Evolutionary conservation across 495 filamentous ascomycete genomes (phyloP).

Genomic region (Apodospora peruviana): DNA sequence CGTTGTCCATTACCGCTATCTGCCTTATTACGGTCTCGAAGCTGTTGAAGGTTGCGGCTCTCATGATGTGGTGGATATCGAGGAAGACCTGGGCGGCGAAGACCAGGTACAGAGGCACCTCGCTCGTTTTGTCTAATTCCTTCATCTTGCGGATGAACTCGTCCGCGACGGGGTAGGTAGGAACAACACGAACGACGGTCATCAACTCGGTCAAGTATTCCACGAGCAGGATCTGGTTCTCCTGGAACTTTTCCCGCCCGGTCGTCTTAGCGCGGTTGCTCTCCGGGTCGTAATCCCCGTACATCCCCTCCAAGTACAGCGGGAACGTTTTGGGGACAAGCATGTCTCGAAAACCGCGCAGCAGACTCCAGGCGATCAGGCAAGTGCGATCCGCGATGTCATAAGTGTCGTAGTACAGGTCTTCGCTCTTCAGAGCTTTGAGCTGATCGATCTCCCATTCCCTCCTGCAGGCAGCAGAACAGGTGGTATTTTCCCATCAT

Average conservation of each 20-base stretch:
- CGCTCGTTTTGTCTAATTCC: conserved; percentile 14
- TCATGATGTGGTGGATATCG: conserved; percentile 31
- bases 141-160: conserved; percentile 32
- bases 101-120: conserved; percentile 25
- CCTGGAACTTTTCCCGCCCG: conserved; percentile 21
- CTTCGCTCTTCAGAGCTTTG: not conserved
- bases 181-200: conserved; percentile 7
- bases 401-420: conserved; percentile 26
- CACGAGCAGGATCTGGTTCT: conserved; percentile 27
- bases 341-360: conserved; percentile 17
- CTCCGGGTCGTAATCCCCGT: conserved; percentile 24
- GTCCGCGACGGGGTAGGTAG: conserved; percentile 24
- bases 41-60: conserved; percentile 5
- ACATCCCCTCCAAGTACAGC: conserved; percentile 23
- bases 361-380: conserved; percentile 16
- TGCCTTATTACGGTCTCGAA: conserved; percentile 14
- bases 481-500: conserved; percentile 4
- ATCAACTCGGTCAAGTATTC: conserved; percentile 26
- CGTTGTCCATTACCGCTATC: conserved; percentile 13
- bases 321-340: conserved; percentile 16
- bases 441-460: not conserved
- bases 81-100: conserved; percentile 38
- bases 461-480: not conserved
- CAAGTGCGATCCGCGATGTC: conserved; percentile 20
- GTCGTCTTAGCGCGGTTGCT: conserved; percentile 23